These are phyloP conservation scores for Teunomyces funiuensis DNA, from an alignment of 805 yeast species.

Conservation along the genomic window DNA sequence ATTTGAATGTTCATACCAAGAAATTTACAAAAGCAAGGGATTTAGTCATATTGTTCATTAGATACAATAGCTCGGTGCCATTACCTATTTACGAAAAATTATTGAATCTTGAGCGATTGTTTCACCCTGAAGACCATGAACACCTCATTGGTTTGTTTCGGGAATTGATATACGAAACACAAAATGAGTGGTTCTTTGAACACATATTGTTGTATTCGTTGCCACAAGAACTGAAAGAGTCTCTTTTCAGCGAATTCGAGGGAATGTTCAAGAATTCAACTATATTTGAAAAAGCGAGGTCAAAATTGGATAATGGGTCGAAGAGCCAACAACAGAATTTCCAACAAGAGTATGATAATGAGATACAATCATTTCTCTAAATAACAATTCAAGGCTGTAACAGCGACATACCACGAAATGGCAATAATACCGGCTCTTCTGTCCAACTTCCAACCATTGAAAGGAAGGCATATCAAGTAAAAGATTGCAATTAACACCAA, in stretches of 20 bases:
- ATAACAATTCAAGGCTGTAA: slow-evolving; percentile 20
- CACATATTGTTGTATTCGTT: slow-evolving; percentile 30
- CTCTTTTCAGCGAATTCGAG: slow-evolving; percentile 26
- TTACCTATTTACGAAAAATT: slow-evolving; percentile 42
- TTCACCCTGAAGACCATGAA: slow-evolving; percentile 23
- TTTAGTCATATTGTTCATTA: slow-evolving; percentile 27
- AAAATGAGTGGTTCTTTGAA: slow-evolving; percentile 35
- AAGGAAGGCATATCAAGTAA: slow-evolving; percentile 28
- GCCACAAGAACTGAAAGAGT: slow-evolving; percentile 13
- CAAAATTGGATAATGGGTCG: slow-evolving; percentile 1
- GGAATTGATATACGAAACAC: slow-evolving; percentile 28
- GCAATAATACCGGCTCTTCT: slow-evolving; percentile 26
- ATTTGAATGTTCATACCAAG: slow-evolving; percentile 41
- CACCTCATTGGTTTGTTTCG: slow-evolving; percentile 27
- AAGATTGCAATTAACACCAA: slow-evolving; percentile 23
- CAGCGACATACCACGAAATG: slow-evolving; percentile 20
- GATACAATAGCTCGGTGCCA: slow-evolving; percentile 23
- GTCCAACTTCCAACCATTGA: slow-evolving; percentile 36
- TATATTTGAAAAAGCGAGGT: slow-evolving; percentile 9
- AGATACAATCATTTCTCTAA: slow-evolving; percentile 5
- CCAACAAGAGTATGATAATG: slow-evolving; percentile 2
- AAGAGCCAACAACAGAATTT: not conserved
- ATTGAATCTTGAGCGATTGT: slow-evolving; percentile 40
- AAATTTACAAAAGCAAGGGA: slow-evolving; percentile 39
- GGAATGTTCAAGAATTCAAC: slow-evolving; percentile 11